Base-by-base conservation (phyloP, 345 rosid genomes). In the Arabis alpina region DNA sequence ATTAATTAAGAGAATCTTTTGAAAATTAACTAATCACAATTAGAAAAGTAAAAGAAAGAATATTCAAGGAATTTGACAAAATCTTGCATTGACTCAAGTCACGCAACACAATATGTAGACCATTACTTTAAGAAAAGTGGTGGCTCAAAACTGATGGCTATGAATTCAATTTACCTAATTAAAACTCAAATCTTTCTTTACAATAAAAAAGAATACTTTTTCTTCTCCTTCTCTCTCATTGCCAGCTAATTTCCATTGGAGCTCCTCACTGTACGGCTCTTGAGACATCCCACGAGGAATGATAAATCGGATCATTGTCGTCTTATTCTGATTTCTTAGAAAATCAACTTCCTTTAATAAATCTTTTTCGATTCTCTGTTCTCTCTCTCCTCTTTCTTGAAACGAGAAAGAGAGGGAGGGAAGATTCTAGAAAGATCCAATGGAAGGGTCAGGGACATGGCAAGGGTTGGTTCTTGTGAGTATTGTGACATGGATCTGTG, bases 361-460 rank as follows among this genome's bases (percentile, higher is more conserved):
- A 34, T 54, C 44, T 3, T n/a, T n/a, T 48, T 16, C 39, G 55
- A 44, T 59, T 54, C 50, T 77, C 74, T 68, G 70, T 72, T 50
- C 44, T 75, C 70, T 60, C 61, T 68, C 40, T 54, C 37, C 68
- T 63, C 66, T 75, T 54, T 12, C 61, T 28, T 13, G 23, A 32
- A 51, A 41, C 54, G 45, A 66, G 70, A 49, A 63, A 66, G 77
- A 66, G 77, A 77, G 74, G 50, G 64, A 50, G 68, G 24, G 54
- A 63, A 10, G 28, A 19, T 16, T 51, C 30, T 40, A 65, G 68
- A 55, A 71, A 45, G 14, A 49, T 36, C 73, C 73, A 67, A 93
- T 94, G 99, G 98, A 94, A 77, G 85, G 83, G 48, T 58, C 84
- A 61, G 78, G 85, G 63, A 58, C 80, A 25, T 89, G 99, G 92